Evolutionary conservation across 2,329 filamentous ascomycete species (phyloP), one percentile per base, ranked within the genome.

Genomic region (Colletotrichum truncatum): DNA sequence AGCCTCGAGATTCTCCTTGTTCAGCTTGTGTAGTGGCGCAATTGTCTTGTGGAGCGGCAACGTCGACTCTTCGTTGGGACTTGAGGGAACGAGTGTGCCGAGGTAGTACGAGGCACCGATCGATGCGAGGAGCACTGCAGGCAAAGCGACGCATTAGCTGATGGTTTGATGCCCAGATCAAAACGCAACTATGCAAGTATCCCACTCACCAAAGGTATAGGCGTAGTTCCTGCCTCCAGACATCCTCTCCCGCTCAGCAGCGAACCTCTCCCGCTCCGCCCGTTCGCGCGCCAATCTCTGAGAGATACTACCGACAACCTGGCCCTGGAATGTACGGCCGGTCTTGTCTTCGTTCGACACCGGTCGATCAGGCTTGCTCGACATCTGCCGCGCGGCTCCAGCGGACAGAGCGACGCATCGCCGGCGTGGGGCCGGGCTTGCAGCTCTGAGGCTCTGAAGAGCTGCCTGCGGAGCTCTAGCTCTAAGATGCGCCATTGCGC

Each of bases 1-100:
- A 25, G 89, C 87, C 77, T 91, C 87, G 72, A 92, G 84, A 72
- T 91, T 90, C 70, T 87, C 82, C 64, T 87, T 83, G 67, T 84
- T 84, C 57, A 82, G 82, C 70, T 89, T 86, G 76, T 90, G 87
- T 70, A 78, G 78, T 9, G 85, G 85, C n/a, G 83, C 74, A 26
- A 72, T 79, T 10, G 83, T 80, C 54, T 83, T 81, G 66, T 76
- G 75, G 7, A 91, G 82, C 25, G 89, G 87, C 3, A 88, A 77
- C 10, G 89, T 91, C 69, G 89, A 91, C 32, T 77, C 74, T 10
- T 84, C 78, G 32, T 85, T 82, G 23, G 80, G 74, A 16, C 84
- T 81, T 53, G 80, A 83, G 30, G 84, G 84, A 70, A 81, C 83
- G 70, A 84, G 81, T 18, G 83, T 85, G 64, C 89, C 89, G 41